phyloP scores from a whole-genome alignment of 306 rosid species.

The Quercus berberidifolia region DNA sequence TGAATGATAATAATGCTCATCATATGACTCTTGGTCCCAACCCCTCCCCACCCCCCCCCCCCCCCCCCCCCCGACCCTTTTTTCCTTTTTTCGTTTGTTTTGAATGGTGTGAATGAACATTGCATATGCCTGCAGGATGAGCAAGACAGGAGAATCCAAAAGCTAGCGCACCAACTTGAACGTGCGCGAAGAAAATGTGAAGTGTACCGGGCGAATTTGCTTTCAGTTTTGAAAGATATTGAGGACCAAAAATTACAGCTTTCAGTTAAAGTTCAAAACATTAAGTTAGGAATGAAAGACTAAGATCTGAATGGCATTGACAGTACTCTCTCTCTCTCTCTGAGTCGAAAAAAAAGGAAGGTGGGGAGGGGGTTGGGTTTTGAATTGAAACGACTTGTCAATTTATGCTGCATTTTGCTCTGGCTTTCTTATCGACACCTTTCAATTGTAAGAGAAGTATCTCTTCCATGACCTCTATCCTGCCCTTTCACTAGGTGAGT shows the following conservation, averaged over 20 bases:
- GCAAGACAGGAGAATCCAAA: conserved; percentile 40
- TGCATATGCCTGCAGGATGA: conserved; percentile 33
- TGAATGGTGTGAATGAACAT: background rate
- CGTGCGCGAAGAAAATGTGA: conserved; percentile 42
- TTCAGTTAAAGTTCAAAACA: conserved; percentile 47
- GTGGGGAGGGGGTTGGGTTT: too few relatives aligned
- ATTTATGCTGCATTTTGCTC: too few relatives aligned
- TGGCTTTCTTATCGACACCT: too few relatives aligned
- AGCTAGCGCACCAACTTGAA: conserved; percentile 34
- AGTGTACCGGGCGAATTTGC: conserved; percentile 45
- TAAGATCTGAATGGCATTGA: conserved; percentile 15
- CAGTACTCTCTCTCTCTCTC: background rate
- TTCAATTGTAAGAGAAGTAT: too few relatives aligned
- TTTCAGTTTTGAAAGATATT: conserved; percentile 46
- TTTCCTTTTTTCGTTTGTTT: background rate
- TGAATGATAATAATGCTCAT: background rate
- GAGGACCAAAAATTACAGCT: conserved; percentile 48
- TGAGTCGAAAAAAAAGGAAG: too few relatives aligned
- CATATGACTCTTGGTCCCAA: background rate
- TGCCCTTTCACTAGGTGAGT: too few relatives aligned
- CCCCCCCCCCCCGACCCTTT: too few relatives aligned
- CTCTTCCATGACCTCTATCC: too few relatives aligned
- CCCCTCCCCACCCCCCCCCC: background rate
- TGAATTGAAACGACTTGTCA: too few relatives aligned
- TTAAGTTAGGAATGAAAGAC: conserved; percentile 40